Evolutionary conservation across 192 early-diverging fungal genomes (phyloP).

Genomic region (Jimgerdemannia flammicorona): DNA sequence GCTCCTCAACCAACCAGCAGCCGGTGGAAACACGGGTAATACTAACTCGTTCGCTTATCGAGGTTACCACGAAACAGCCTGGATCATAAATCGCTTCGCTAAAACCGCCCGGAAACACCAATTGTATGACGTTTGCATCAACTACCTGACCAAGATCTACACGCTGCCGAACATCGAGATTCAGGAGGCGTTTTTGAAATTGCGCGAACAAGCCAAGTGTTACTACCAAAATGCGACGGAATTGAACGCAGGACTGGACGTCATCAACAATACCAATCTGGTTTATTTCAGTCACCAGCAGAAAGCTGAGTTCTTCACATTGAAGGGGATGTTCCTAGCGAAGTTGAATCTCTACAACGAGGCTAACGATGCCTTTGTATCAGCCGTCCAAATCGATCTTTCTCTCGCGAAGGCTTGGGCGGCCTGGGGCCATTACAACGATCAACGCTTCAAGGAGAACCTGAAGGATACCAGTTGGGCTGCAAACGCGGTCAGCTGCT

Average conservation of each 20-base stretch:
- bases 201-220: conserved; percentile 98
- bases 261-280: conserved; percentile 99
- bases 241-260: conserved; percentile 89
- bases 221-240: conserved; percentile 88
- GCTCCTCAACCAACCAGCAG: conserved; percentile 34
- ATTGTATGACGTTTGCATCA: conserved; percentile 93
- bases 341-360: conserved; percentile 83
- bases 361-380: conserved; percentile 87
- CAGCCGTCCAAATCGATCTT: conserved; percentile 86
- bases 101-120: conserved; percentile 94
- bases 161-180: conserved; percentile 99
- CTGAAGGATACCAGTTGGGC: conserved; percentile 80
- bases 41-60: conserved; percentile 90
- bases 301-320: conserved; percentile 96
- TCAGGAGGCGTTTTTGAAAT: conserved; percentile 95
- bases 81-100: conserved; percentile 99
- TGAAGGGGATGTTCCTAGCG: conserved; percentile 93
- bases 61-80: conserved; percentile 99
- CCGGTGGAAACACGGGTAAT: conserved; percentile 43
- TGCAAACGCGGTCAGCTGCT: conserved; percentile 90
- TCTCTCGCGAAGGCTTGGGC: conserved; percentile 94
- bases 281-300: conserved; percentile 89
- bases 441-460: conserved; percentile 83
- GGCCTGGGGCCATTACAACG: conserved; percentile 94
- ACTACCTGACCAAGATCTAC: conserved; percentile 93